A percentile compares a stretch with the other conserved stretches of the same genome.
Evolutionary conservation across 768 basidiomycete species (phyloP).

Genomic region (Pisolithus marmoratus): DNA sequence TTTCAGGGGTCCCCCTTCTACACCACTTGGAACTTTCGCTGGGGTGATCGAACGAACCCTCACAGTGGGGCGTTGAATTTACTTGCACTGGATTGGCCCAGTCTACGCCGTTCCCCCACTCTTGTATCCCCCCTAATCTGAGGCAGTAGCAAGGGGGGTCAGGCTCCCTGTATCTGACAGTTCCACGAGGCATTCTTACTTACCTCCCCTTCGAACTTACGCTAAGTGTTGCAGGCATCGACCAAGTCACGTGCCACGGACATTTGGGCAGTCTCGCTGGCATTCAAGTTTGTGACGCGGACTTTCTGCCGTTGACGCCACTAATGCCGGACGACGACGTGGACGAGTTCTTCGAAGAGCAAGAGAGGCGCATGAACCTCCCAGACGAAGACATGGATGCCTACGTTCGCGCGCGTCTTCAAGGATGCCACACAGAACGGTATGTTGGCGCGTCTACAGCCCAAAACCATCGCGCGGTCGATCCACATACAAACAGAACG

Average conservation of each 20-base stretch:
- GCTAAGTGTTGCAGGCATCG: background rate
- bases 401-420: slow-evolving; percentile 34
- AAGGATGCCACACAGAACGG: slow-evolving; percentile 10
- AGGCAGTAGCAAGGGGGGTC: too few species aligned
- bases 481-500: slow-evolving; percentile 2
- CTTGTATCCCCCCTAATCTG: too few species aligned
- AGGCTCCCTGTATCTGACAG: too few species aligned
- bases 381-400: slow-evolving; percentile 49
- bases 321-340: slow-evolving; percentile 25
- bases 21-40: too few species aligned
- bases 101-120: too few species aligned
- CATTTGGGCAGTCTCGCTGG: background rate
- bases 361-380: slow-evolving; percentile 46
- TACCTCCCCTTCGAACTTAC: background rate
- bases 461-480: background rate
- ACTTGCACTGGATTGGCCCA: too few species aligned
- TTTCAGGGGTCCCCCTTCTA: too few species aligned
- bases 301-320: background rate
- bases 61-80: too few species aligned
- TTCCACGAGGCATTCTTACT: background rate
- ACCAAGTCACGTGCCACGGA: slow-evolving; percentile 12
- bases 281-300: background rate
- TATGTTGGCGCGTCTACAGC: slow-evolving; percentile 3
- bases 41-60: too few species aligned
- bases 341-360: slow-evolving; percentile 49